phyloP scores from a whole-genome alignment of 2,329 filamentous ascomycete genomes.

The Coniochaeta pulveracea region DNA sequence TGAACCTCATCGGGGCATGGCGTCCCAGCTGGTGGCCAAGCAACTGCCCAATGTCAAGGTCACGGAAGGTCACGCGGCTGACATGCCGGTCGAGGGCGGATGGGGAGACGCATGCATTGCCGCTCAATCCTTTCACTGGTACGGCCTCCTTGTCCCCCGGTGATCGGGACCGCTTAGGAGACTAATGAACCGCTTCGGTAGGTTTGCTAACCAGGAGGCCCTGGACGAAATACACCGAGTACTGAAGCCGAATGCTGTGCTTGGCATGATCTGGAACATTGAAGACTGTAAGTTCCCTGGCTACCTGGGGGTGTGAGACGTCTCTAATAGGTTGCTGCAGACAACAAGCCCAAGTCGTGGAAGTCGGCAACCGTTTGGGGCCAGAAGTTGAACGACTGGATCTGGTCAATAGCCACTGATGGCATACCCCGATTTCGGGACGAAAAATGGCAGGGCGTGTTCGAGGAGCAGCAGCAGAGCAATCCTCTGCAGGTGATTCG shows the following conservation, averaged over 20 bases:
- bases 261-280: conserved; percentile 65
- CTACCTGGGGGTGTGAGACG: not conserved
- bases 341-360: conserved; percentile 52
- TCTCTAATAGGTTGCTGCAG: conserved; percentile 20
- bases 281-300: conserved; percentile 43
- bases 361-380: conserved; percentile 49
- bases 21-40: conserved; percentile 48
- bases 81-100: conserved; percentile 41
- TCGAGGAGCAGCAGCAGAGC: conserved; percentile 44
- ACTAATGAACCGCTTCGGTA: conserved; percentile 15
- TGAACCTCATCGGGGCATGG: conserved; percentile 55
- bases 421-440: conserved; percentile 55
- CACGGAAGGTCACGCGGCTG: conserved; percentile 44
- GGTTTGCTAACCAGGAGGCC: conserved; percentile 56
- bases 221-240: conserved; percentile 57
- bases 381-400: conserved; percentile 45
- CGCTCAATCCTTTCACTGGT: conserved; percentile 56
- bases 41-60: conserved; percentile 41
- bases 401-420: conserved; percentile 41
- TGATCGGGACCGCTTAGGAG: conserved; percentile 1
- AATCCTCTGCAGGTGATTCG: conserved; percentile 39
- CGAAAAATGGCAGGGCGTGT: conserved; percentile 50
- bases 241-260: conserved; percentile 44
- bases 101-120: conserved; percentile 55
- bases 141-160: conserved; percentile 10